Conservation (phyloP, 2,329 filamentous ascomycete genomes). For the Macrophomina tecta region DNA sequence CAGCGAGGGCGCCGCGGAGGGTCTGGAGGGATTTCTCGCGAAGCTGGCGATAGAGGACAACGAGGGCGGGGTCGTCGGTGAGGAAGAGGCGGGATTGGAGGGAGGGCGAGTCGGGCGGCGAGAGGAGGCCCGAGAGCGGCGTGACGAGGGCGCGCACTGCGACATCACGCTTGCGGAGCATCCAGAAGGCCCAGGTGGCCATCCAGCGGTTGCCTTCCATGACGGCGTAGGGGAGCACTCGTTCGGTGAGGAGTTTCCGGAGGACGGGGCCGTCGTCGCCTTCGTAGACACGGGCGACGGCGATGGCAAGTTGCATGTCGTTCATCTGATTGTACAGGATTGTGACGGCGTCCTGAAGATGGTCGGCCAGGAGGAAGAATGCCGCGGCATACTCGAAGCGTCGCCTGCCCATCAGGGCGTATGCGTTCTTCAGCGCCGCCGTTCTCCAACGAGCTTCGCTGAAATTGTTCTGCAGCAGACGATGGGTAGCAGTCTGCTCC, state of each 20-base stretch:
- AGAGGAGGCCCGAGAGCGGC: conserved; percentile 76
- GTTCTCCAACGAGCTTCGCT: conserved; percentile 84
- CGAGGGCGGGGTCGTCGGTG: conserved; percentile 87
- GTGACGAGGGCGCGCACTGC: conserved; percentile 82
- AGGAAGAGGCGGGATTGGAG: conserved; percentile 80
- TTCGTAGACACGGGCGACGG: conserved; percentile 85
- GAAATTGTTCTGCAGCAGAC: conserved; percentile 89
- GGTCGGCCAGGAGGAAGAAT: conserved; percentile 91
- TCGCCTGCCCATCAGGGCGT: conserved; percentile 88
- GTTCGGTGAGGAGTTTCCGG: conserved; percentile 75
- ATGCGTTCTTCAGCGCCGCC: conserved; percentile 92
- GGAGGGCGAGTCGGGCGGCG: conserved; percentile 70
- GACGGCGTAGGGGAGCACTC: conserved; percentile 77
- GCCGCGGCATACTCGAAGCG: conserved; percentile 94
- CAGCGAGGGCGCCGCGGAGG: conserved; percentile 80
- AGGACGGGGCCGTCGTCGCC: conserved; percentile 81
- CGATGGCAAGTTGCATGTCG: conserved; percentile 88
- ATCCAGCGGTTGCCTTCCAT: conserved; percentile 90
- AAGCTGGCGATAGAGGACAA: conserved; percentile 86
- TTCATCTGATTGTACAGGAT: conserved; percentile 86
- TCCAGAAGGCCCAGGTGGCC: conserved; percentile 94
- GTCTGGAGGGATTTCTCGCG: conserved; percentile 83
- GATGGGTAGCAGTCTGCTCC: conserved; percentile 81
- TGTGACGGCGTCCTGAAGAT: conserved; percentile 81
- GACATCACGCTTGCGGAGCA: conserved; percentile 80